phyloP scores from a whole-genome alignment of 1,284 basidiomycete genomes.

The Kalmanozyma brasiliensis region DNA sequence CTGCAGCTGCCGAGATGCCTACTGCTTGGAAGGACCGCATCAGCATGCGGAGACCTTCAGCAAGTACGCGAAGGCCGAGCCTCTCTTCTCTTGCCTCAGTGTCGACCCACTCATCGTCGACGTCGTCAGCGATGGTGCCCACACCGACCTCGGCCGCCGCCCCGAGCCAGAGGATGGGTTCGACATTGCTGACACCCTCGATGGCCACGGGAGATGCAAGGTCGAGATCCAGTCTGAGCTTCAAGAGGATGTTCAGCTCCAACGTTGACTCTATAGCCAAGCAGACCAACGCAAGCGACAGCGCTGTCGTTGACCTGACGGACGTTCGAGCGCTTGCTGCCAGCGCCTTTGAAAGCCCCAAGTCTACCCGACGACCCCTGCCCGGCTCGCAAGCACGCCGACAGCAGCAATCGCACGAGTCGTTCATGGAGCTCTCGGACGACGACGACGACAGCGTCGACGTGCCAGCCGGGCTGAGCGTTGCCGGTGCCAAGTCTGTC shows the following conservation, averaged over 20 bases:
- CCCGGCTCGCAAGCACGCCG: not conserved
- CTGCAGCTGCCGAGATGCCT: constrained; percentile 30
- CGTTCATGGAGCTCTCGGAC: constrained; percentile 29
- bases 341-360: constrained; percentile 22
- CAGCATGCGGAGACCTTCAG: constrained; percentile 7
- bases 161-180: not conserved
- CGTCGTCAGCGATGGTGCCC: not conserved
- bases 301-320: not conserved
- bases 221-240: constrained; percentile 19
- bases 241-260: constrained; percentile 24
- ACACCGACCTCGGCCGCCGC: not conserved
- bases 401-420: constrained; percentile 3
- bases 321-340: constrained; percentile 25
- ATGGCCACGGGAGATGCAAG: not conserved
- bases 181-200: constrained; percentile 2
- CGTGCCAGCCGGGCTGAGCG: too few species aligned
- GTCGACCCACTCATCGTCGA: constrained; percentile 6
- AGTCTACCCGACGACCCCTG: not conserved
- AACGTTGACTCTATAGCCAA: constrained; percentile 7
- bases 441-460: constrained; percentile 11
- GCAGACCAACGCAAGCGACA: not conserved
- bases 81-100: constrained; percentile 9
- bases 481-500: too few species aligned
- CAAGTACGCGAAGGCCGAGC: constrained; percentile 28
- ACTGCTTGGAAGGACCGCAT: constrained; percentile 39